Evolutionary conservation across 1,139 yeast genomes (phyloP), one percentile per base, ranked within the genome.

Genomic region (Yamadazyma oceani): DNA sequence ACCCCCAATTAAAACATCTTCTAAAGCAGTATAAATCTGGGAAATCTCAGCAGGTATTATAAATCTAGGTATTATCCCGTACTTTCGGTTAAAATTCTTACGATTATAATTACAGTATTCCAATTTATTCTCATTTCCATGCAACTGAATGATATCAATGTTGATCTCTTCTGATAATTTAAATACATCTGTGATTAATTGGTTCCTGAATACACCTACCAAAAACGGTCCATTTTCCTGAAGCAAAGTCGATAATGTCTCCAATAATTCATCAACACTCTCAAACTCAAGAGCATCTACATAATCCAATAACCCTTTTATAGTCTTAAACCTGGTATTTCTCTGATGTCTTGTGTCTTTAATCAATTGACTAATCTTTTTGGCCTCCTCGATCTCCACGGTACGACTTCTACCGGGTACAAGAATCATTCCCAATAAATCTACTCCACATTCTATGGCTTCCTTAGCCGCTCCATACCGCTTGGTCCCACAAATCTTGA

Each of bases 151-250:
- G 25, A 88, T 68, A 60, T 90, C 97, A 11, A 89, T 57, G 0
- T 67, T 64, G 17, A 82, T 60, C 8, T 70, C 72, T 1, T 63
- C 53, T 5, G 80, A 79, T 1, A 73, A 53, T 8, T 51, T 44
- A 26, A 71, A 58, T 0, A 90, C 84, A 14, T 83, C 84, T 2
- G 76, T 81, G 2, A 83, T 52, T 0, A 82, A 55, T 58, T 90
- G 97, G 58, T 92, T 88, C 43, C 92, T 71, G 62, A 92, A 89
- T 2, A 92, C 98, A 1, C 97, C 98, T 2, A 89, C 97, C 2
- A 85, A 59, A 49, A 69, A 75, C 0, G 96, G 96, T 0, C 90
- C 86, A 41, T 75, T 68, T 32, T 62, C 64, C 2, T 49, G 43
- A 3, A 81, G 47, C 11, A 60, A 48, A n/a, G 50, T 43, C 1